Percentiles rank a stretch among this genome's conserved stretches.
Evolutionary conservation across 352 stramenopile species (phyloP).

Genomic region (Phytopythium aichiense): DNA sequence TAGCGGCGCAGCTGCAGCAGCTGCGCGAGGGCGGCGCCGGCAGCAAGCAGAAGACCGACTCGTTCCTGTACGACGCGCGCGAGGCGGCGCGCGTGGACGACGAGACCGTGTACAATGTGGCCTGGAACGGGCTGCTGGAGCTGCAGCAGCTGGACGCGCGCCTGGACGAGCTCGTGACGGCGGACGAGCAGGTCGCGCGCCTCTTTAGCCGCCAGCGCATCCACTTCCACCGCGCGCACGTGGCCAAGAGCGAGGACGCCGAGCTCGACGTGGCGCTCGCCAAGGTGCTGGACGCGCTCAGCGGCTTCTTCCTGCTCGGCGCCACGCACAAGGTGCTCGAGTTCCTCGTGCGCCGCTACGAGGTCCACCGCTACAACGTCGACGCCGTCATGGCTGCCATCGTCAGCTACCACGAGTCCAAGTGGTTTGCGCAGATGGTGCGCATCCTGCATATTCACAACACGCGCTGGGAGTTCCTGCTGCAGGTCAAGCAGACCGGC

Average conservation of each 20-base stretch:
- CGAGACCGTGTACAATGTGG: constrained; percentile 83
- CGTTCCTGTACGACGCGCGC: constrained; percentile 83
- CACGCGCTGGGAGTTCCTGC: constrained; percentile 82
- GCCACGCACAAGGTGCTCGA: constrained; percentile 86
- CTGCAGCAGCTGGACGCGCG: constrained; percentile 71
- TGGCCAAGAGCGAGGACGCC: constrained; percentile 46
- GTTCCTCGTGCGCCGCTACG: constrained; percentile 86
- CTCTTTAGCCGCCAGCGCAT: constrained; percentile 75
- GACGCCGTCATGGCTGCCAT: constrained; percentile 79
- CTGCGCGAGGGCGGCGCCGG: constrained; percentile 72
- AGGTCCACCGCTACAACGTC: constrained; percentile 85
- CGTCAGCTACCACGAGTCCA: constrained; percentile 82
- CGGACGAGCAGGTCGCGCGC: constrained; percentile 36
- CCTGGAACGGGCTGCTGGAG: constrained; percentile 77
- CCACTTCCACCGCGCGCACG: constrained; percentile 78
- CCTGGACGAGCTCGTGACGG: constrained; percentile 60
- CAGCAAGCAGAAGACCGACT: constrained; percentile 77
- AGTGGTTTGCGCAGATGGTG: constrained; percentile 84
- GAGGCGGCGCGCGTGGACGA: constrained; percentile 79
- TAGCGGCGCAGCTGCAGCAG: constrained; percentile 76
- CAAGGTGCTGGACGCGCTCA: constrained; percentile 79
- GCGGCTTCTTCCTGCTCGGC: constrained; percentile 71
- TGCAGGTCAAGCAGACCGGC: constrained; percentile 65
- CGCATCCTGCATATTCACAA: constrained; percentile 75
- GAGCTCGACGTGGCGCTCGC: constrained; percentile 64